Evolutionary conservation across 176 grass and related monocot species (phyloP).

Genomic region (Phoenix roebelenii): DNA sequence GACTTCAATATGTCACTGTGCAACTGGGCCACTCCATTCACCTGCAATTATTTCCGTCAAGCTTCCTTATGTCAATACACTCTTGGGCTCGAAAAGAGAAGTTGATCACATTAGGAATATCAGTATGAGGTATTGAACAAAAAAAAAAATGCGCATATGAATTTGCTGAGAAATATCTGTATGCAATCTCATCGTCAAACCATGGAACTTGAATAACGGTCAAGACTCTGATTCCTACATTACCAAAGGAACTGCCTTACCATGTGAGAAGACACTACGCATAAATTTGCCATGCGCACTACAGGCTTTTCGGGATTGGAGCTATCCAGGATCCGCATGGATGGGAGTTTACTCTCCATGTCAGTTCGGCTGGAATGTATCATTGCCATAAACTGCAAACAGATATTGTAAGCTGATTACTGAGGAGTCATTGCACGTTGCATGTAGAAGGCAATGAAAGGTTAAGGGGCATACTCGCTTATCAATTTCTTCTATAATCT

Average conservation of each 20-base stretch:
- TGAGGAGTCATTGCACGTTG: not conserved
- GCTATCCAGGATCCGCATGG: slow-evolving; percentile 50
- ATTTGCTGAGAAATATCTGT: not conserved
- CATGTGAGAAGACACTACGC: slow-evolving; percentile 48
- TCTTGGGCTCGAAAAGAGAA: no score
- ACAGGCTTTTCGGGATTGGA: slow-evolving; percentile 83
- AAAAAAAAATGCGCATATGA: not conserved
- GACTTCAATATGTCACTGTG: slow-evolving; percentile 78
- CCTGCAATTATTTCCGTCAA: slow-evolving; percentile 32
- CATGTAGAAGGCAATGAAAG: slow-evolving; percentile 6
- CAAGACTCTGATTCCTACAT: no score
- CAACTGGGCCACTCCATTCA: slow-evolving; percentile 74
- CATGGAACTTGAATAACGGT: no score
- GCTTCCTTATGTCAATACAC: slow-evolving; percentile 9
- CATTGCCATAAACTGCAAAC: slow-evolving; percentile 76
- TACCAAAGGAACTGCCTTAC: slow-evolving; percentile 23
- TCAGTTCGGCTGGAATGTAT: slow-evolving; percentile 47
- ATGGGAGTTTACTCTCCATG: slow-evolving; percentile 61
- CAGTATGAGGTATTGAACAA: not conserved
- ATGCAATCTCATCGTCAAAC: no score
- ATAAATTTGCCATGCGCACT: slow-evolving; percentile 77
- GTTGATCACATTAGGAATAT: no score
- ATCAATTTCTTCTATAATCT: slow-evolving; percentile 81
- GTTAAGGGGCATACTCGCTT: slow-evolving; percentile 31
- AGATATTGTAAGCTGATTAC: not conserved